Evolutionary conservation across 257 asterid genomes (phyloP).

Genomic region (Plectranthus barbatus): DNA sequence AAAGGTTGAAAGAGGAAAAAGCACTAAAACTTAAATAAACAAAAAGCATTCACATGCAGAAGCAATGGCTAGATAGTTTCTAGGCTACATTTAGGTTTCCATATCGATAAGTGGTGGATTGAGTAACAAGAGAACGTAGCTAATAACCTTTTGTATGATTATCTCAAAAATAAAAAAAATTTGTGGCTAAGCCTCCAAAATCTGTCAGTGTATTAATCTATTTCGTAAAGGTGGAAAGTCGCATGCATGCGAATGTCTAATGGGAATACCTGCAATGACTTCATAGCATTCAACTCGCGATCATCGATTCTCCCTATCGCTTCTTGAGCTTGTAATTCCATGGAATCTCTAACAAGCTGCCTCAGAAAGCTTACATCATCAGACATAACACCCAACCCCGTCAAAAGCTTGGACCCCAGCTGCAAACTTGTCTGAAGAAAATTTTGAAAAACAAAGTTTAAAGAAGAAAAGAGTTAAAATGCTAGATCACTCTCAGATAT

Average conservation of each 20-base stretch:
- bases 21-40: no score
- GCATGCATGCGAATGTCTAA: not conserved
- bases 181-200: no score
- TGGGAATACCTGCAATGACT: constrained; percentile 70
- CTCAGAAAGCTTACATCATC: constrained; percentile 81
- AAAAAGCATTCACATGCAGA: no score
- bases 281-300: constrained; percentile 43
- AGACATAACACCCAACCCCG: constrained; percentile 90
- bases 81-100: no score
- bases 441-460: not conserved
- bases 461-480: constrained; percentile 16
- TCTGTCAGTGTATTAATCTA: not conserved
- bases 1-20: no score
- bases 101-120: no score
- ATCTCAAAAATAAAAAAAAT: no score
- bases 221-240: not conserved
- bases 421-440: constrained; percentile 79
- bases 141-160: no score
- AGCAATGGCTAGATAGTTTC: no score
- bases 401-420: constrained; percentile 92
- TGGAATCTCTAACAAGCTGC: constrained; percentile 68
- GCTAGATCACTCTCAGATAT: not conserved
- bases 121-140: no score
- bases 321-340: constrained; percentile 94
- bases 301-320: constrained; percentile 39